A percentile compares a stretch with the other conserved stretches of the same genome.
phyloP scores from a whole-genome alignment of 345 rosid species.

The Geranium rotundifolium region DNA sequence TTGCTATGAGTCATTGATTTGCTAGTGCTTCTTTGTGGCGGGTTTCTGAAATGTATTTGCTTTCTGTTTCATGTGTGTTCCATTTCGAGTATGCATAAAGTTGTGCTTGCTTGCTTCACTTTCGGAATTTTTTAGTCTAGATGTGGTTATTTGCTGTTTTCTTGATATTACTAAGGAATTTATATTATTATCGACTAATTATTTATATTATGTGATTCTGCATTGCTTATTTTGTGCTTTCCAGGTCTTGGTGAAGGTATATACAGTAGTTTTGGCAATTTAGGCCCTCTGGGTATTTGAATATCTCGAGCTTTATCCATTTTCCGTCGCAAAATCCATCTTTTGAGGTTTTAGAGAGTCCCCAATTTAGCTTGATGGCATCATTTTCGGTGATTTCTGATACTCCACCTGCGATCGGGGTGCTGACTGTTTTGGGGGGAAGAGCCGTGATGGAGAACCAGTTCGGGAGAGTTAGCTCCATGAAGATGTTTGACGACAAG shows the following conservation, averaged over 20 bases:
- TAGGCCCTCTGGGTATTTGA: not conserved
- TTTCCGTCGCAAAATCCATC: not conserved
- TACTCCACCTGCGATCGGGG: slow-evolving; percentile 16
- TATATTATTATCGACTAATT: not conserved
- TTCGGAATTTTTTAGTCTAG: not conserved
- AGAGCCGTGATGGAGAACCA: slow-evolving; percentile 38
- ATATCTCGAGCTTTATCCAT: not conserved
- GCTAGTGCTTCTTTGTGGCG: not conserved
- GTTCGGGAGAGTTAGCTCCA: slow-evolving; percentile 27
- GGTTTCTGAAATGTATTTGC: not conserved
- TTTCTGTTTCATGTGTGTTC: not conserved
- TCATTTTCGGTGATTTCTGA: not conserved
- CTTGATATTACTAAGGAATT: not conserved
- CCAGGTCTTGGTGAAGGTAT: not conserved
- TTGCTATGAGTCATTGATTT: not conserved
- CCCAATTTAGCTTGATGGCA: not conserved
- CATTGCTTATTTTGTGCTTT: not conserved
- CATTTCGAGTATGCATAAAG: not conserved
- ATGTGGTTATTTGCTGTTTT: no score
- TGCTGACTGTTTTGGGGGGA: slow-evolving; percentile 52
- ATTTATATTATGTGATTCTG: not conserved
- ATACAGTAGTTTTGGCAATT: not conserved
- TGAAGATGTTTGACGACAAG: slow-evolving; percentile 32
- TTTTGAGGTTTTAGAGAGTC: not conserved
- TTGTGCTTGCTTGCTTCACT: no score